A percentile compares a stretch with the other conserved stretches of the same genome.
Conservation (phyloP, 441 rosid species). For the Erodium moschatum region DNA sequence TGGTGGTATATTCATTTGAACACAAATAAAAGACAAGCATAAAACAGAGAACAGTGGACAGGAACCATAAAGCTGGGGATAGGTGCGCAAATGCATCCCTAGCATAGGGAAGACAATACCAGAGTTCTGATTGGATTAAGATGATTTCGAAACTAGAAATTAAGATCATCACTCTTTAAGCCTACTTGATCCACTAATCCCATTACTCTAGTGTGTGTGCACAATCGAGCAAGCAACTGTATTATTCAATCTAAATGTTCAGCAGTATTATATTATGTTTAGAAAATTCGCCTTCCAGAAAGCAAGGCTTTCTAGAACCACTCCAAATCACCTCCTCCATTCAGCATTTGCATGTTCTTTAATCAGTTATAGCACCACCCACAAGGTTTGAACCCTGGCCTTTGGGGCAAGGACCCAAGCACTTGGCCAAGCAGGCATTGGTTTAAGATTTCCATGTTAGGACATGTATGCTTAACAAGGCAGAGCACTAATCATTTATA, state of each 20-base stretch:
- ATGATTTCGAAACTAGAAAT: not conserved
- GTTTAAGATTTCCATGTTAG: not conserved
- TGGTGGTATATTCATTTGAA: not conserved
- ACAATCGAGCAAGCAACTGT: not conserved
- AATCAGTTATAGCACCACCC: not conserved
- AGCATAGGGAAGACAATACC: not conserved
- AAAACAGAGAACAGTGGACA: not conserved
- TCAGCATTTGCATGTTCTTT: not conserved
- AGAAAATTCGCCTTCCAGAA: not conserved
- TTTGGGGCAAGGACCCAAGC: not conserved
- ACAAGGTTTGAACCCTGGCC: not conserved
- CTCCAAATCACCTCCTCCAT: conserved; percentile 2
- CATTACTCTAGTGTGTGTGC: not conserved
- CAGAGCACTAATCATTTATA: not conserved
- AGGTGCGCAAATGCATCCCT: not conserved
- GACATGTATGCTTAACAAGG: not conserved
- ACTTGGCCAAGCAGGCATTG: too few species aligned
- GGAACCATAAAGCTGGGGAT: not conserved
- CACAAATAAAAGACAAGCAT: not conserved
- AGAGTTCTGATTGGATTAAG: conserved; percentile 6
- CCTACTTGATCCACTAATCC: not conserved
- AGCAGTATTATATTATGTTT: conserved; percentile 4
- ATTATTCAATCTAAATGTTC: not conserved
- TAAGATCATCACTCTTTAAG: not conserved
- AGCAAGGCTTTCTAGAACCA: conserved; percentile 5